Evolutionary conservation across 345 rosid species (phyloP), one percentile per base, ranked within the genome.

Genomic region (Cardamine resedifolia): DNA sequence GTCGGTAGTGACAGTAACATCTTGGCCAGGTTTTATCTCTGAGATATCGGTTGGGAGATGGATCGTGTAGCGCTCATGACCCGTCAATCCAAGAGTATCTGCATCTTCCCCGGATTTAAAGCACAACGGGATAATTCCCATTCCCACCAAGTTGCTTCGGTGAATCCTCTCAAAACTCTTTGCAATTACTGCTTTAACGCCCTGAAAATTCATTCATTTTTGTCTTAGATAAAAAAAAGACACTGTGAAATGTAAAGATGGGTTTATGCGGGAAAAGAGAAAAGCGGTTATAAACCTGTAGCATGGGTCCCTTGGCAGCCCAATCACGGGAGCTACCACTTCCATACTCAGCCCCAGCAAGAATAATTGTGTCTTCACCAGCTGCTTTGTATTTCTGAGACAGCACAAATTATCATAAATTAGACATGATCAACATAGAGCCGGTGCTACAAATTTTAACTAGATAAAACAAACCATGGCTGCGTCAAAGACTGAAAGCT

Each of bases 311-410:
- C 85, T 95, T 95, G 52, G 99, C 98, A 73, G 99, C 99, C 99
- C 99, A 95, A 82, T 95, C 99, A 63, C 99, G 84, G 24, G 99
- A 95, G 83, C 99, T 95, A 83, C 99, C 99, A 70, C 99, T 95
- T 78, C 98, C 99, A 53, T 95, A 95, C 80, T 95, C 99, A 1
- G 98, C 96, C 77, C 99, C 98, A 76, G 99, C 99, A 51, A 95
- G 77, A 66, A 95, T 72, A 66, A 95, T 86, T 71, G 99, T 91
- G 75, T 84, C 92, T n/a, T 83, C 85, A 12, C 98, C 96, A 26
- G 86, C 84, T 34, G 33, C 53, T 79, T 88, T 95, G 92, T 95
- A 95, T 71, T 73, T 95, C 98, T 95, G 92, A 74, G 75, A 80
- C 51, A 34, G 34, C 10, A 59, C 66, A 73, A 4, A 56, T 68